Conservation (phyloP, 495 filamentous ascomycete genomes). For the Massariosphaeria phaeospora region DNA sequence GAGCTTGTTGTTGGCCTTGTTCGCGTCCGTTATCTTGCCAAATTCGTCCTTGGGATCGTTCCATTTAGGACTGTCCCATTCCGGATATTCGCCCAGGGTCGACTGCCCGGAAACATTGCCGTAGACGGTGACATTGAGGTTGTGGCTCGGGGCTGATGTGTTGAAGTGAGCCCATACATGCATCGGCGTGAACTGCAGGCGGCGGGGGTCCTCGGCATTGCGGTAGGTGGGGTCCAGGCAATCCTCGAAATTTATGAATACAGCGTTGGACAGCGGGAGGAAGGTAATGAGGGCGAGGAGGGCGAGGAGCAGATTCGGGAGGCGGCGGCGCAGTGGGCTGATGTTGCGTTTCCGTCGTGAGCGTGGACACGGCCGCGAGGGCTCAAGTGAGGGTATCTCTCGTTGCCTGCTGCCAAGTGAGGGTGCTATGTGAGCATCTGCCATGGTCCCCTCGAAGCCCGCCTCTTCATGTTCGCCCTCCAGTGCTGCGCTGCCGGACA, state of each 20-base stretch:
- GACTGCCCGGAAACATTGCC: constrained; percentile 76
- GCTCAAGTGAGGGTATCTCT: constrained; percentile 19
- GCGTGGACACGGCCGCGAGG: constrained; percentile 14
- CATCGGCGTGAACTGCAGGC: constrained; percentile 76
- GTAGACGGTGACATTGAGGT: constrained; percentile 75
- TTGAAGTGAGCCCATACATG: constrained; percentile 70
- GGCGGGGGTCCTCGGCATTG: constrained; percentile 40
- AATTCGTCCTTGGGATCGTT: constrained; percentile 52
- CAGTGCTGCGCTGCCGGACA: constrained; percentile 9
- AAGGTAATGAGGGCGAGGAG: constrained; percentile 18
- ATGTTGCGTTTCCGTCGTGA: constrained; percentile 19
- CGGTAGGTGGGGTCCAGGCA: constrained; percentile 58
- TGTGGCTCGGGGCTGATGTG: constrained; percentile 53
- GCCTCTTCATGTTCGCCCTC: constrained; percentile 17
- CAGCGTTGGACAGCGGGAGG: constrained; percentile 43
- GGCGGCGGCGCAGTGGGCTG: background rate
- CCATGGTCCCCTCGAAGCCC: background rate
- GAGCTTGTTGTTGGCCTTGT: constrained; percentile 50
- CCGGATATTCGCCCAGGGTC: constrained; percentile 47
- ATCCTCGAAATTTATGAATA: constrained; percentile 72
- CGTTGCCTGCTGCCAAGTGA: background rate
- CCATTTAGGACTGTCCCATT: constrained; percentile 49
- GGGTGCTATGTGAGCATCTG: background rate
- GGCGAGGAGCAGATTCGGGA: constrained; percentile 9
- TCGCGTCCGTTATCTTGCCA: constrained; percentile 70